Evolutionary conservation across 257 asterid species (phyloP), one percentile per base, ranked within the genome.

Genomic region (Nicotiana noctiflora): DNA sequence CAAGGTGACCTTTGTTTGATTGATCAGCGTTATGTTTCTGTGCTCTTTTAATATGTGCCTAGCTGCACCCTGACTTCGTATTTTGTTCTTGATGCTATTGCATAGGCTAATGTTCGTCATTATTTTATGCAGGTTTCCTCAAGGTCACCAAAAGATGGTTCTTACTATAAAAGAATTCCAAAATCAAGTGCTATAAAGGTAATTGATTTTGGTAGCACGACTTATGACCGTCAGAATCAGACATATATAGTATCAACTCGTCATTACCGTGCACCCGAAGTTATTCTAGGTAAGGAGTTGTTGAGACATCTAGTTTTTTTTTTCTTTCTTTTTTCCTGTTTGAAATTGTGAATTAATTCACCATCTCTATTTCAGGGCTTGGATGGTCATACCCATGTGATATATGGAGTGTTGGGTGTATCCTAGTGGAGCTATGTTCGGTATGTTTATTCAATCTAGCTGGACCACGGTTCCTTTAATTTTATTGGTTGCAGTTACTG

Each of bases 251-350:
- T 95, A 3, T 93, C 98, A 12, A 95, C 98, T 7, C 86, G 98
- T 29, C 98, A 95, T 84, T 95, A 95, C 83, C 90, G 98, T 21
- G 98, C 98, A 53, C 98, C 98, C 3, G 98, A 95, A 85, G 98
- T 93, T 37, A 95, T 95, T 63, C 80, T 95, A 80, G 98, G 98
- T 95, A 84, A 34, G 14, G 37, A 5, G n/a, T 27, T 3, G 6
- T 15, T n/a, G n/a, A 74, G 15, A 49, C 32, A 25, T 23, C 15
- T 21, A 23, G 15, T 5, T 6, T 49, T 40, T 2, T 40, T 44
- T n/a, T 12, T 4, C 27, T 25, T 10, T n/a, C n/a, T 4, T 23
- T 12, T 1, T 14, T 18, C 40, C n/a, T 11, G 18, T 14, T 11
- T 11, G 15, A 14, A 51, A 6, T 51, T 51, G 56, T 51, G 56